Conservation (phyloP, 1,284 basidiomycete genomes). For the Phellinidium pouzarii region DNA sequence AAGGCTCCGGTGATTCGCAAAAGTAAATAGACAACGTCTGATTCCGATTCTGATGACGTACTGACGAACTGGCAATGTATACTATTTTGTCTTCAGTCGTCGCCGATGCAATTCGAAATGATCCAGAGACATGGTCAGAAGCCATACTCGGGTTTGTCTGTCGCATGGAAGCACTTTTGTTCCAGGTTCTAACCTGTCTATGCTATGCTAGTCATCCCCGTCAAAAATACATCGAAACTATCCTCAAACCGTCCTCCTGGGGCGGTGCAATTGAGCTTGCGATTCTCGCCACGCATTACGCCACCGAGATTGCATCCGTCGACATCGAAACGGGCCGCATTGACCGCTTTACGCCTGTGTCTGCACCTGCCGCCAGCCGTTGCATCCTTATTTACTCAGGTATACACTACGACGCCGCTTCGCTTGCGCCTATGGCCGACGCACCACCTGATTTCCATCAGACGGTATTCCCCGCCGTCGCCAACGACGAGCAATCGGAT, state of each 20-base stretch:
- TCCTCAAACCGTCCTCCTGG: slow-evolving; percentile 77
- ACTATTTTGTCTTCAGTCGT: slow-evolving; percentile 51
- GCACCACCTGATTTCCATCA: slow-evolving; percentile 84
- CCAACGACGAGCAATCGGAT: slow-evolving; percentile 37
- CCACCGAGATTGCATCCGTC: slow-evolving; percentile 81
- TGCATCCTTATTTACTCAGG: slow-evolving; percentile 84
- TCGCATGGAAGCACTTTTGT: slow-evolving; percentile 4
- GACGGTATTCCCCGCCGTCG: slow-evolving; percentile 67
- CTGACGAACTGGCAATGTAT: neutral
- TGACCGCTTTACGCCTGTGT: slow-evolving; percentile 67
- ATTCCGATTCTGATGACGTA: neutral
- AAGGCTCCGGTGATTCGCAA: slow-evolving; percentile 61
- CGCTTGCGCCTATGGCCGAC: slow-evolving; percentile 68
- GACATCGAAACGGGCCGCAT: slow-evolving; percentile 91
- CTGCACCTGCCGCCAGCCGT: slow-evolving; percentile 31
- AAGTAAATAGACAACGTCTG: slow-evolving; percentile 36
- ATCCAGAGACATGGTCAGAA: slow-evolving; percentile 71
- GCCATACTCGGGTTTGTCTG: slow-evolving; percentile 71
- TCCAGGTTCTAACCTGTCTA: slow-evolving; percentile 5
- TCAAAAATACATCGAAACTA: slow-evolving; percentile 73
- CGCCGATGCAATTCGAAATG: slow-evolving; percentile 67
- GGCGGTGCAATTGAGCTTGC: slow-evolving; percentile 90
- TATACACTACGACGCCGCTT: slow-evolving; percentile 89
- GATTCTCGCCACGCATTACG: slow-evolving; percentile 75
- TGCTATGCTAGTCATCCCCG: slow-evolving; percentile 61